Base-by-base conservation (phyloP, 495 filamentous ascomycete genomes). In the Trichocladium antarcticum region DNA sequence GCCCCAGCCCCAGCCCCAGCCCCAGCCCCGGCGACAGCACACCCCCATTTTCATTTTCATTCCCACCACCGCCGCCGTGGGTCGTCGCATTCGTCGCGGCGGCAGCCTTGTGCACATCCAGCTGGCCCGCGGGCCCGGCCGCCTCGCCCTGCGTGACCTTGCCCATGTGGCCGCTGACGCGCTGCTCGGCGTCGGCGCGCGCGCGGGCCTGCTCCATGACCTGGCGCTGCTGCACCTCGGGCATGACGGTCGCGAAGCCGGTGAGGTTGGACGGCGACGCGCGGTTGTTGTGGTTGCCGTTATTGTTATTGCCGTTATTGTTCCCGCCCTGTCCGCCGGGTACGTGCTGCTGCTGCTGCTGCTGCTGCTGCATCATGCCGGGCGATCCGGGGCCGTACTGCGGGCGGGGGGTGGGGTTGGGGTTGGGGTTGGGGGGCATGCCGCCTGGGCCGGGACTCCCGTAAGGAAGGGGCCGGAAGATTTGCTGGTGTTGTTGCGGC, bases 121-220 rank as follows among this genome's bases (percentile, higher is more conserved):
- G 54, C 3, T 58, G 59, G 1, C 64, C 62, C 2, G 64, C 63
- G 5, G 66, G 51, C 1, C 63, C 63, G 1, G 61, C 57, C 11
- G 62, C 55, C 37, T 63, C 57, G 10, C 60, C 58, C 49, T 58
- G 56, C 27, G 61, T 45, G 0, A 64, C 58, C 47, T 64, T 66
- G 45, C 60, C 56, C 55, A 61, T 65, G 48, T 63, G 60, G 5
- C 62, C 60, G 37, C 49, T 59, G 5, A 60, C 68, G 19, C 49
- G 58, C 45, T 66, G 65, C 37, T 65, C 64, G 1, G 67, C 69
- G 41, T 67, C 65, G 22, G 69, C 67, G 3, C 69, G 57, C 15
- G 72, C 71, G 29, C 66, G 60, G 10, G 69, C 69, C 55, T 73
- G 72, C 29, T 73, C 66, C 68, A 73, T 60, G 1, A 68, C 55